Conservation (phyloP, 305 asterid genomes). For the Rubia occidens region DNA sequence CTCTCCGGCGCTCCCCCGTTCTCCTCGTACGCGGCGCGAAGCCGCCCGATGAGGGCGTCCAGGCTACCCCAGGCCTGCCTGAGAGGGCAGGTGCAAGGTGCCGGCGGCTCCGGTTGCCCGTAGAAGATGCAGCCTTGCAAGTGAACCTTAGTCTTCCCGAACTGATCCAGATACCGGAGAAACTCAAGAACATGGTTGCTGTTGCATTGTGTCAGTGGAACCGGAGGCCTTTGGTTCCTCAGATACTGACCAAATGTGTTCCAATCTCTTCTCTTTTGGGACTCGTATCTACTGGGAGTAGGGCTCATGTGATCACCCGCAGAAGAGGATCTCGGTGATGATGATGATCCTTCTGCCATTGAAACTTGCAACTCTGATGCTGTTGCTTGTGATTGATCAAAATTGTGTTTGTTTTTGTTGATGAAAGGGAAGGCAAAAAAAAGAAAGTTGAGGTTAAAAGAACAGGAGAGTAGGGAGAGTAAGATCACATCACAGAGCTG, state of each 20-base stretch:
- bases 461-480: slow-evolving; percentile 29
- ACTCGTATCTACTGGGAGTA: slow-evolving; percentile 55
- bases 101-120: slow-evolving; percentile 76
- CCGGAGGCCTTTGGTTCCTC: slow-evolving; percentile 50
- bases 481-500: slow-evolving; percentile 37
- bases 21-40: slow-evolving; percentile 64
- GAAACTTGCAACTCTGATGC: not conserved
- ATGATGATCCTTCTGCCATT: slow-evolving; percentile 36
- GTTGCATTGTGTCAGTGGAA: slow-evolving; percentile 41
- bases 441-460: slow-evolving; percentile 24
- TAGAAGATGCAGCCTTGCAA: slow-evolving; percentile 57
- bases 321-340: slow-evolving; percentile 22
- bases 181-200: slow-evolving; percentile 60
- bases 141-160: slow-evolving; percentile 66
- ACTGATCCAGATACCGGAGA: slow-evolving; percentile 48
- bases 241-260: slow-evolving; percentile 70
- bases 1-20: slow-evolving; percentile 58
- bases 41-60: slow-evolving; percentile 52
- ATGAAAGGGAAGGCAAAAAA: slow-evolving; percentile 23
- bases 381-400: slow-evolving; percentile 10
- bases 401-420: slow-evolving; percentile 17
- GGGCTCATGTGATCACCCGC: slow-evolving; percentile 13
- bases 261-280: slow-evolving; percentile 63
- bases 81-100: slow-evolving; percentile 61
- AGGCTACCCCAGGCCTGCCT: slow-evolving; percentile 74